Base-by-base conservation (phyloP, 306 rosid genomes). In the Ziziphus jujuba region DNA sequence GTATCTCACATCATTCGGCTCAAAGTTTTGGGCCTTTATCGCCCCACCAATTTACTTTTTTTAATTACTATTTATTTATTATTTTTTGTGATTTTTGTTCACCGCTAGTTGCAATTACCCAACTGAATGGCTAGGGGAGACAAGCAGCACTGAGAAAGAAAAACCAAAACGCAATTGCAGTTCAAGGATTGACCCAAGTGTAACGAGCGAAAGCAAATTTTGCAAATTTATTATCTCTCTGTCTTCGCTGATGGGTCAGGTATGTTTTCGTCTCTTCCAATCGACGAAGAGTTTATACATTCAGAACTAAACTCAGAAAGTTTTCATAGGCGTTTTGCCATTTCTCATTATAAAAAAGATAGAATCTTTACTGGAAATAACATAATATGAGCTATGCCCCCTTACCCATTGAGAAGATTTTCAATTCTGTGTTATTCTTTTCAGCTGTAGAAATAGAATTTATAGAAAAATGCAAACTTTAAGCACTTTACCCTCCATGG, bases 391-490 rank as follows among this genome's bases (percentile, higher is more conserved):
- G 65, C 51, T 54, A 31, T 40, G 11, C 47, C 45, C 35, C 69
- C 25, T 59, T 53, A 44, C 20, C 50, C n/a, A 28, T 56, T 56
- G 5, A 61, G 31, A 38, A 61, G 73, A 54, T 22, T 65, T 63
- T 9, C 40, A 35, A 47, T 24, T 34, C 61, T 61, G 59, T 65
- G 58, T 77, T 48, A 53, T 54, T 50, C 15, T 53, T 31, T 70
- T 69, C 49, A 35, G 16, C 67, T 59, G 47, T 76, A 35, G 66
- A 53, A 71, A 72, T 76, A 35, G 66, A 53, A 71, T 75, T 69
- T 74, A 23, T 19, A 59, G 43, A 58, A 77, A 73, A 67, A 79
- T 87, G 89, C 87, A 84, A 66, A 50, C 84, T 79, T 71, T 79
- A 68, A 63, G 73, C 79, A 50, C 73, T 64, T 78, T 69, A 44